Evolutionary conservation across 2,329 filamentous ascomycete genomes (phyloP).

Genomic region (Fusarium austroafricanum): DNA sequence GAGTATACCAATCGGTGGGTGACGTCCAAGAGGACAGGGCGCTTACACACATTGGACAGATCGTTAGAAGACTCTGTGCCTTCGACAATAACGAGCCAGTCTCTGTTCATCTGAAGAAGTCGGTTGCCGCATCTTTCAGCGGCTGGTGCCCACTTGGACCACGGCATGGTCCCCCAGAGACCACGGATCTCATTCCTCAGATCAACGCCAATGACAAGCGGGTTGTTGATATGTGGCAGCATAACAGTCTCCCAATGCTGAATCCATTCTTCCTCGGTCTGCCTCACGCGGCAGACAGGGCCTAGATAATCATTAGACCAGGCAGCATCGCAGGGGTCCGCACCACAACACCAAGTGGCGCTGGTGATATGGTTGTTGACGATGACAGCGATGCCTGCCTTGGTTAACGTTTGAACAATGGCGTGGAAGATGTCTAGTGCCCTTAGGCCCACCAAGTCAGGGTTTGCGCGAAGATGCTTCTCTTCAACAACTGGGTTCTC

Average conservation of each 20-base stretch:
- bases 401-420: conserved; percentile 68
- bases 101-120: conserved; percentile 67
- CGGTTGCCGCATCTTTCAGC: conserved; percentile 72
- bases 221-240: conserved; percentile 67
- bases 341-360: conserved; percentile 76
- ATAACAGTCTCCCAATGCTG: conserved; percentile 74
- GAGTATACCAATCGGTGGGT: conserved; percentile 72
- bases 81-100: conserved; percentile 76
- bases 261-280: conserved; percentile 75
- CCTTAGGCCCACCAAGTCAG: conserved; percentile 65
- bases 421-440: conserved; percentile 73
- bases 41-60: conserved; percentile 64
- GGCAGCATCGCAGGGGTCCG: conserved; percentile 73
- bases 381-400: conserved; percentile 72
- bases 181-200: conserved; percentile 77
- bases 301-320: conserved; percentile 75
- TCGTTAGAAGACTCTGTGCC: conserved; percentile 76
- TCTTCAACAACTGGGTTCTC: conserved; percentile 66
- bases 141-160: conserved; percentile 72
- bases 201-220: conserved; percentile 73
- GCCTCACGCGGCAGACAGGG: conserved; percentile 68
- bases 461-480: conserved; percentile 65
- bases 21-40: conserved; percentile 69
- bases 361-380: conserved; percentile 78
- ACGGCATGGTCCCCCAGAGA: conserved; percentile 76